Base-by-base conservation (phyloP, 2,329 filamentous ascomycete species). In the Stylonectria norvegica region DNA sequence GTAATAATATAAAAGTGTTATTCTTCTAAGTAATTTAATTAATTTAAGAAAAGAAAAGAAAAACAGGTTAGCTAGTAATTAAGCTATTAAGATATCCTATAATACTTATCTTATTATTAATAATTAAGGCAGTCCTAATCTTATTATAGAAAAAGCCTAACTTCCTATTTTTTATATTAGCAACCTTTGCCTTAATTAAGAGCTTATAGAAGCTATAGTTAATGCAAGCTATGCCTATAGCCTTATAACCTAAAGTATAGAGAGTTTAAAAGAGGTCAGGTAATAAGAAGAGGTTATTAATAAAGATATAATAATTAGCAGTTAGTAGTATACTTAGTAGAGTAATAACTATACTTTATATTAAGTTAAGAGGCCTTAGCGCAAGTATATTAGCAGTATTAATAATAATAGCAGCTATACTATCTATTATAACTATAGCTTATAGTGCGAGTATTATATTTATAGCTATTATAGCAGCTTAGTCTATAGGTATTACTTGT, bases 201-300 rank as follows among this genome's bases (percentile, higher is more conserved):
- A 22, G 22, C 23, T 30, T 30, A 25, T 36, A 36, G n/a, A 52
- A 40, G 28, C 43, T 32, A 20, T 20, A 38, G 14, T 50, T 53
- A 9, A 22, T 23, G n/a, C 39, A 38, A 23, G 32, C 40, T 20
- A 32, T 50, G 36, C 49, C 40, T 41, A 35, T 50, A 11, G 43
- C 45, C 0, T 33, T 25, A 4, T 17, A 8, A 11, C 41, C 33
- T 29, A n/a, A 11, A 5, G 42, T 10, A 8, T 35, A 28, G 27
- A 52, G 38, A 3, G n/a, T 22, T 10, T 25, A 14, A 28, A 47
- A 43, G 28, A 45, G 46, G 15, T 43, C 6, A 14, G 20, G 33
- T 7, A 27, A 39, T n/a, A 19, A 33, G 20, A 38, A 38, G 12
- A 38, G 29, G 29, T 38, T 38, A 33, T 38, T 18, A 8, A 38